Percentiles rank a stretch among this genome's conserved stretches.
These are phyloP conservation scores for Euptelea pleiosperma DNA, from an alignment of 164 flowering plant species.

Conservation along the genomic window DNA sequence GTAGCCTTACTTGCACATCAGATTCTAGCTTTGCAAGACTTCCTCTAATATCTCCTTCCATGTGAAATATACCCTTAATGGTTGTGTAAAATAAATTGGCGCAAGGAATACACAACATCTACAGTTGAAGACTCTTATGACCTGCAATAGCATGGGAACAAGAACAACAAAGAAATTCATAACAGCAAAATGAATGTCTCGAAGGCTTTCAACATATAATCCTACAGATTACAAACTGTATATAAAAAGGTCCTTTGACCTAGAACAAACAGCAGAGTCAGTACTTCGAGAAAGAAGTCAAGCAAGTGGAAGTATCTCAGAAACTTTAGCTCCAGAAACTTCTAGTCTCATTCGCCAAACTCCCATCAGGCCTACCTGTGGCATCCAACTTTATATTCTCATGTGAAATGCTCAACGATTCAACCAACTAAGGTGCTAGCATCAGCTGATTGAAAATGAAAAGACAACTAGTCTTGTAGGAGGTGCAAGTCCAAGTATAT, in stretches of 20 bases:
- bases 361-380: too few species aligned
- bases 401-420: too few species aligned
- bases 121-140: slow-evolving; percentile 82
- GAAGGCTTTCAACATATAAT: slow-evolving; percentile 57
- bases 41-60: slow-evolving; percentile 99
- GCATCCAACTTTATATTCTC: too few species aligned
- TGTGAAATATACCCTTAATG: slow-evolving; percentile 85
- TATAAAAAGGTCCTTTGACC: slow-evolving; percentile 92
- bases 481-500: too few species aligned
- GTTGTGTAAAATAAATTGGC: slow-evolving; percentile 83
- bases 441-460: too few species aligned
- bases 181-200: slow-evolving; percentile 94
- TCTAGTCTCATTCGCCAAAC: too few species aligned
- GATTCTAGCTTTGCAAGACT: slow-evolving; percentile 94
- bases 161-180: slow-evolving; percentile 89
- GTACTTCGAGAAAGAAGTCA: too few species aligned
- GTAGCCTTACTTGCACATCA: slow-evolving; percentile 94
- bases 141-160: slow-evolving; percentile 86
- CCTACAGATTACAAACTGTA: slow-evolving; percentile 84
- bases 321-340: too few species aligned
- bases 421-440: too few species aligned
- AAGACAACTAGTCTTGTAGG: too few species aligned
- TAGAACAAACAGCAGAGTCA: too few species aligned
- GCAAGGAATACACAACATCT: slow-evolving; percentile 65
- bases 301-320: too few species aligned